Conservation (phyloP, 2,329 filamentous ascomycete genomes). For the Neocatenulostroma microsporum region DNA sequence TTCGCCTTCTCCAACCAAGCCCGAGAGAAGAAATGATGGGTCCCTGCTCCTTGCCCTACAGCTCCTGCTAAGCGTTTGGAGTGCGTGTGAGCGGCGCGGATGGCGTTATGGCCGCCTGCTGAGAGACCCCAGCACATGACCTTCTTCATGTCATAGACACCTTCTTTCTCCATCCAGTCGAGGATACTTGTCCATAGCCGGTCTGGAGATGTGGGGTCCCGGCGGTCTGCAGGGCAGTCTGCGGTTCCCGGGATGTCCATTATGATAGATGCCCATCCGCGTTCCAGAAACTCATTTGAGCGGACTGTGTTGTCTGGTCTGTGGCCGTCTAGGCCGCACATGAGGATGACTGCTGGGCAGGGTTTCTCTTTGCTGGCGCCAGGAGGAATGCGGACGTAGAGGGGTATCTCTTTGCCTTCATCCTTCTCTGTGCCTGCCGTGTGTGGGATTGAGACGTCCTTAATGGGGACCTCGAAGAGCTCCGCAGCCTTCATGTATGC, state of each 20-base stretch:
- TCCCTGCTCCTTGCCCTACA: constrained; percentile 57
- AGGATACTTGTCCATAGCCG: constrained; percentile 56
- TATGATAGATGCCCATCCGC: constrained; percentile 57
- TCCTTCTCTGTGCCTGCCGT: constrained; percentile 28
- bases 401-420: constrained; percentile 31
- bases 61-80: constrained; percentile 44
- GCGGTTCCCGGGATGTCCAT: constrained; percentile 60
- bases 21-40: constrained; percentile 53
- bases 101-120: constrained; percentile 60
- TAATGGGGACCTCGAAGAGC: constrained; percentile 30
- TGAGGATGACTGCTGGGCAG: constrained; percentile 46
- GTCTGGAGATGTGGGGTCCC: constrained; percentile 53
- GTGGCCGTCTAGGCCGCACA: constrained; percentile 58
- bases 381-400: constrained; percentile 33
- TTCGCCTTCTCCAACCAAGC: constrained; percentile 56
- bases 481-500: constrained; percentile 30
- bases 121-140: constrained; percentile 59
- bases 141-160: constrained; percentile 48
- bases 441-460: constrained; percentile 33
- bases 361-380: constrained; percentile 25
- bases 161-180: constrained; percentile 49
- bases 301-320: constrained; percentile 55
- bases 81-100: constrained; percentile 61
- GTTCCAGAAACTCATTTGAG: constrained; percentile 53
- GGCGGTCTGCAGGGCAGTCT: constrained; percentile 57